phyloP scores from a whole-genome alignment of 108 stramenopile species.

The Heterococcus sp. region DNA sequence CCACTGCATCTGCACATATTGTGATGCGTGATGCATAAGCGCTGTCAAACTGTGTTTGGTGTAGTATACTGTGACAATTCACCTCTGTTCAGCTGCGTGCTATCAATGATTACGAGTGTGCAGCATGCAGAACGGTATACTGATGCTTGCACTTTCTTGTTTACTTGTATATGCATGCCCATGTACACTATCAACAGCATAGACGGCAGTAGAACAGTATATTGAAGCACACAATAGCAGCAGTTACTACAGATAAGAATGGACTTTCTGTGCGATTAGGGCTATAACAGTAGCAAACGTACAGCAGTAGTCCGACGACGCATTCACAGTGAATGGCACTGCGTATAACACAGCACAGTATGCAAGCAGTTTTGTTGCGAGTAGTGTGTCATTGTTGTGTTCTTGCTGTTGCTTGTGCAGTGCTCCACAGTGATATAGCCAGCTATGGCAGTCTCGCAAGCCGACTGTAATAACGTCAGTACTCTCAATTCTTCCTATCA shows the following conservation, averaged over 20 bases:
- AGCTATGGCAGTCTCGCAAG: constrained; percentile 72
- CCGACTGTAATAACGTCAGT: constrained; percentile 71
- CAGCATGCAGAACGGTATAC: neutral
- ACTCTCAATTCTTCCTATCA: constrained; percentile 85
- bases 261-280: no score
- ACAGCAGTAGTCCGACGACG: no score
- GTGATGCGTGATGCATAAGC: no score
- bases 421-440: constrained; percentile 74
- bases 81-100: neutral
- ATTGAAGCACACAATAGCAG: constrained; percentile 23
- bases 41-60: neutral
- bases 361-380: no score
- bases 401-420: constrained; percentile 21
- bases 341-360: constrained; percentile 14
- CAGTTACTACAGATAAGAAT: no score
- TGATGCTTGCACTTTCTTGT: neutral
- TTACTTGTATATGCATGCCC: neutral
- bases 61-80: neutral
- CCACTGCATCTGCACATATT: no score
- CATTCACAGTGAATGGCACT: constrained; percentile 40
- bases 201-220: constrained; percentile 37
- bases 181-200: constrained; percentile 19
- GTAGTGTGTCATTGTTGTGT: constrained; percentile 14
- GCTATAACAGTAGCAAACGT: no score
- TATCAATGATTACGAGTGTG: neutral